Percentiles rank a stretch among this genome's conserved stretches.
Evolutionary conservation across 1,139 yeast genomes (phyloP).

Genomic region (Geotrichum fermentans): DNA sequence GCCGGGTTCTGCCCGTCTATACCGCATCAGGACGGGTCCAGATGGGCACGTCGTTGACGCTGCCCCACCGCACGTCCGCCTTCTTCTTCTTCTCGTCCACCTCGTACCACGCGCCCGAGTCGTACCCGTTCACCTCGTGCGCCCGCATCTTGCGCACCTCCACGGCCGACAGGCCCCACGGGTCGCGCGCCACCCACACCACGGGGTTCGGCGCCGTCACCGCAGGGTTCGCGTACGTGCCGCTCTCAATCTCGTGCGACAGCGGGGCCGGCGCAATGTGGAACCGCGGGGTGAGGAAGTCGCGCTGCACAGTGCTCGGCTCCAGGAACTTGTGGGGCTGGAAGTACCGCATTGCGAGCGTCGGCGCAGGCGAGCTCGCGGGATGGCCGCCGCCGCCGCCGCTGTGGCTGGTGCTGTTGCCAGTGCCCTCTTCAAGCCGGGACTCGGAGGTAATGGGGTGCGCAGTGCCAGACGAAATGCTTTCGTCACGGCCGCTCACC

Average conservation of each 20-base stretch:
- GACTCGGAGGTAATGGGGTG: slow-evolving; percentile 10
- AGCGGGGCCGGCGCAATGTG: slow-evolving; percentile 33
- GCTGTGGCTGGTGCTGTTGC: background rate
- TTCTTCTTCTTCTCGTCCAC: slow-evolving; percentile 39
- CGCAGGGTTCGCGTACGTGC: slow-evolving; percentile 74
- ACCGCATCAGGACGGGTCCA: slow-evolving; percentile 22
- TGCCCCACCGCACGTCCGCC: slow-evolving; percentile 24
- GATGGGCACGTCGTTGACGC: slow-evolving; percentile 28
- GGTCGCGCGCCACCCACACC: slow-evolving; percentile 86
- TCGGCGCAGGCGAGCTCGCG: background rate
- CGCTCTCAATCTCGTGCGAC: slow-evolving; percentile 39
- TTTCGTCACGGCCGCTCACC: slow-evolving; percentile 10
- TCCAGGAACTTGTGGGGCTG: slow-evolving; percentile 58
- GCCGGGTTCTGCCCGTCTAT: too few species aligned
- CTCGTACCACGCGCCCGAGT: slow-evolving; percentile 54
- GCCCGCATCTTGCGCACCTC: slow-evolving; percentile 47
- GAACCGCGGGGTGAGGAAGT: slow-evolving; percentile 43
- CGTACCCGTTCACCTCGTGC: slow-evolving; percentile 50
- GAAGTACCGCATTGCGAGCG: slow-evolving; percentile 30
- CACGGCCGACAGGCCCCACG: slow-evolving; percentile 65
- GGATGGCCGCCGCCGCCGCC: background rate
- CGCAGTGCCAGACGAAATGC: slow-evolving; percentile 13
- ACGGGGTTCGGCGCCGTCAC: slow-evolving; percentile 60
- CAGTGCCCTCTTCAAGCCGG: slow-evolving; percentile 5
- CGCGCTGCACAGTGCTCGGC: slow-evolving; percentile 31